Conservation (phyloP, 495 filamentous ascomycete species). For the Astrothelium macrocarpum region DNA sequence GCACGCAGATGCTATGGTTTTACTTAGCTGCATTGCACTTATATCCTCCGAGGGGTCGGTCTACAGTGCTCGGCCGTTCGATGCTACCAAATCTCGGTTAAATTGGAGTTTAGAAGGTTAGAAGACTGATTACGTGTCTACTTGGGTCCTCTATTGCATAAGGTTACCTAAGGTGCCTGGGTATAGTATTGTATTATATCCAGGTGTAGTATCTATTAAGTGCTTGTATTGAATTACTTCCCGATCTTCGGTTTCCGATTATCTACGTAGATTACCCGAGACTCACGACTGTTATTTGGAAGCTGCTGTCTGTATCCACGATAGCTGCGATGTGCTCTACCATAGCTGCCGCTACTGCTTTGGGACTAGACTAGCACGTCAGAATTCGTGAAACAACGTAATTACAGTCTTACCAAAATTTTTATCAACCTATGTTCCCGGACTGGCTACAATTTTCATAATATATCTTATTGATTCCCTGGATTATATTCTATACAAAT, state of each 20-base stretch:
- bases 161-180: background rate
- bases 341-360: no score
- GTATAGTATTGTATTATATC: background rate
- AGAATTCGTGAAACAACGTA: no score
- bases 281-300: no score
- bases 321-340: no score
- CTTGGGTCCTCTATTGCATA: conserved; percentile 6
- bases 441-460: no score
- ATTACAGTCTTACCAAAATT: no score
- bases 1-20: background rate
- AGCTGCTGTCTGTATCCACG: no score
- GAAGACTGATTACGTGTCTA: conserved; percentile 1
- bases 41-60: background rate
- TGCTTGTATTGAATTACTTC: conserved; percentile 1
- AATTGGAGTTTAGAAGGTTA: conserved; percentile 2
- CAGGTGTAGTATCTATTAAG: background rate
- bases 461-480: no score
- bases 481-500: no score
- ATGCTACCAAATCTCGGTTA: conserved; percentile 1
- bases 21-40: background rate
- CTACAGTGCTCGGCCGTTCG: background rate
- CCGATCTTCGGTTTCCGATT: conserved; percentile 5
- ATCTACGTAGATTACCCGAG: conserved; percentile 1
- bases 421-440: no score
- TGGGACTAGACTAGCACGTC: no score